Evolutionary conservation across 148 eudicot species (phyloP).

Genomic region (Fagopyrum homotropicum): DNA sequence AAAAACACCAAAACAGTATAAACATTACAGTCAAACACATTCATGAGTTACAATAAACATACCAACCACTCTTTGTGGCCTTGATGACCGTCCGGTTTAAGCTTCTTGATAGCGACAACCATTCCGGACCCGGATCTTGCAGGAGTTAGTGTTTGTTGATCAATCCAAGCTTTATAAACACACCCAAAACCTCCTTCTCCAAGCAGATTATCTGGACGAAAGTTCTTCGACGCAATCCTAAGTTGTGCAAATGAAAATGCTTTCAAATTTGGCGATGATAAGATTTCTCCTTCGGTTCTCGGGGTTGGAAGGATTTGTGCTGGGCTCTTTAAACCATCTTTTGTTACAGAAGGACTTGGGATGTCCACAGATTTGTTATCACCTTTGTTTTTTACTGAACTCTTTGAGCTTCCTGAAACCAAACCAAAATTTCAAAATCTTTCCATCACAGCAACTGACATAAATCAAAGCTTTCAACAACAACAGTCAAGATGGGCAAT

Average conservation of each 20-base stretch:
- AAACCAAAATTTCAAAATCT: not conserved
- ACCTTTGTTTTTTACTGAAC: not conserved
- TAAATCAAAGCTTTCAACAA: no score
- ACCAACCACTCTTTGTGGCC: conserved; percentile 44
- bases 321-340: conserved; percentile 8
- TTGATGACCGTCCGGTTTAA: conserved; percentile 31
- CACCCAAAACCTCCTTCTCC: conserved; percentile 41
- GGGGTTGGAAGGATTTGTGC: conserved; percentile 34
- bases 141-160: conserved; percentile 26
- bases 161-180: conserved; percentile 40
- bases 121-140: conserved; percentile 31
- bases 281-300: conserved; percentile 32
- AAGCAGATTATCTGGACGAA: conserved; percentile 30
- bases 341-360: conserved; percentile 1
- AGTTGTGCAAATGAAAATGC: conserved; percentile 25
- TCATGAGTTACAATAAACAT: conserved; percentile 12
- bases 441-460: not conserved
- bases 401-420: not conserved
- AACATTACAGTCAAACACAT: not conserved
- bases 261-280: conserved; percentile 23
- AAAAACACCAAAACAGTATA: not conserved
- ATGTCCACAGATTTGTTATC: no score
- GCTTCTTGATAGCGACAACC: conserved; percentile 34
- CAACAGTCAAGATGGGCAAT: no score
- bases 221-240: conserved; percentile 27